Evolutionary conservation across 1,139 yeast genomes (phyloP), one percentile per base, ranked within the genome.

Genomic region (Blastobotrys niveus): DNA sequence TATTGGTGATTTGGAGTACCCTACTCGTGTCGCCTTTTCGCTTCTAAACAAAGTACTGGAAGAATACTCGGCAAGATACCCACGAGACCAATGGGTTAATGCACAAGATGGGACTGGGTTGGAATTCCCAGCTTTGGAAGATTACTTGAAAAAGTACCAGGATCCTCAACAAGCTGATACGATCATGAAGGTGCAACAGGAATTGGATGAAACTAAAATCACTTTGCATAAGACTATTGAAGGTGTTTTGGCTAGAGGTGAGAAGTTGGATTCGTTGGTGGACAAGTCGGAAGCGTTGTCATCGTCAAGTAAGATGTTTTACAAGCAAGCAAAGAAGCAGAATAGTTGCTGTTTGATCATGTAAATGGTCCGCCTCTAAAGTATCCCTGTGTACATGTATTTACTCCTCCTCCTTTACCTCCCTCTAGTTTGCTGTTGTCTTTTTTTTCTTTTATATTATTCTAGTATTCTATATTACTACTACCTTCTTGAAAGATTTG

Each of bases 111-210:
- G 58, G 25, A 43, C 61, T 22, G 70, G 71, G 42, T 72, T 84
- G 52, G 67, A 70, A 45, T 80, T 79, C 65, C 78, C 77, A 30
- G 78, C 77, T 51, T 72, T 91, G 59, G 82, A 81, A 33, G 70
- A 70, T 25, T 88, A 88, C 64, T 69, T 93, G 56, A 69, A 73
- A 57, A 85, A 86, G 61, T 91, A 93, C 68, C 98, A 91, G 68
- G 96, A 93, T 64, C 99, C 99, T 20, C 75, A 83, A 31, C 96
- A 91, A 69, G 97, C 98, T 0, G 99, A 91, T 62, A 83, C 96
- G 14, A 82, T 91, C 54, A 82, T 91, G 95, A 85, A 83, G 66
- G 98, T 91, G 30, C 98, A 93, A 70, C 95, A 88, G 62, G 98
- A 91, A 66, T 76, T 91, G 58, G 98, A 93, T 66, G 98, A 93